Conservation (phyloP, 139 green algal species). For the Chlorella sp. region DNA sequence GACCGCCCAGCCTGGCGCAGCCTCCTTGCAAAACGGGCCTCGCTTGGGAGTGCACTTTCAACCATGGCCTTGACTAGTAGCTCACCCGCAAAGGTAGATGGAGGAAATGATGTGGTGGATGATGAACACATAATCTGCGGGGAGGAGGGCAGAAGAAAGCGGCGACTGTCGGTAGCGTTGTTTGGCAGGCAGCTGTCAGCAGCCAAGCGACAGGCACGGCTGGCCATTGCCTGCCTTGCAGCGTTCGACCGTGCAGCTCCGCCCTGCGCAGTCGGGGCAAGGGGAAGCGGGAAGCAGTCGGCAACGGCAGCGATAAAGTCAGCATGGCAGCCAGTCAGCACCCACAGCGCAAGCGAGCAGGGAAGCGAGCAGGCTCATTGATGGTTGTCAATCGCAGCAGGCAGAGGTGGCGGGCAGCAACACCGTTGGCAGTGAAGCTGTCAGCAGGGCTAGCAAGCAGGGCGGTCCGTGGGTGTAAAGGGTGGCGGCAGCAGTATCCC, state of each 20-base stretch:
- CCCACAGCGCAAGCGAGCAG: not conserved
- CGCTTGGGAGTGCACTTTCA: not conserved
- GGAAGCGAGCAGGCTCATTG: not conserved
- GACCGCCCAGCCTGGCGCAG: not conserved
- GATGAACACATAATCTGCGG: slow-evolving; percentile 39
- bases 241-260: not conserved
- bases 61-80: not conserved
- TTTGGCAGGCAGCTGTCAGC: not conserved
- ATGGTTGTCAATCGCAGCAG: too few relatives aligned
- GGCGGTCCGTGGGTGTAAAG: too few relatives aligned
- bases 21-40: not conserved
- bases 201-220: not conserved
- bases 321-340: too few relatives aligned
- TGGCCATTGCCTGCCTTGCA: not conserved
- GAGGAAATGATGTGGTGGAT: slow-evolving; percentile 40
- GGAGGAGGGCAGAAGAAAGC: not conserved
- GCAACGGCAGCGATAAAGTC: too few relatives aligned
- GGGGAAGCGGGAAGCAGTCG: not conserved
- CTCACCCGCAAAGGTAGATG: slow-evolving; percentile 45
- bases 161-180: too few relatives aligned
- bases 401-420: too few relatives aligned
- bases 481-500: not conserved
- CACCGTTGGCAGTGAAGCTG: too few relatives aligned
- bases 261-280: not conserved
- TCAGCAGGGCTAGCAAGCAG: not conserved